A percentile compares a stretch with the other conserved stretches of the same genome.
Evolutionary conservation across 2,329 filamentous ascomycete genomes (phyloP).

Genomic region (Fusarium beomiforme): DNA sequence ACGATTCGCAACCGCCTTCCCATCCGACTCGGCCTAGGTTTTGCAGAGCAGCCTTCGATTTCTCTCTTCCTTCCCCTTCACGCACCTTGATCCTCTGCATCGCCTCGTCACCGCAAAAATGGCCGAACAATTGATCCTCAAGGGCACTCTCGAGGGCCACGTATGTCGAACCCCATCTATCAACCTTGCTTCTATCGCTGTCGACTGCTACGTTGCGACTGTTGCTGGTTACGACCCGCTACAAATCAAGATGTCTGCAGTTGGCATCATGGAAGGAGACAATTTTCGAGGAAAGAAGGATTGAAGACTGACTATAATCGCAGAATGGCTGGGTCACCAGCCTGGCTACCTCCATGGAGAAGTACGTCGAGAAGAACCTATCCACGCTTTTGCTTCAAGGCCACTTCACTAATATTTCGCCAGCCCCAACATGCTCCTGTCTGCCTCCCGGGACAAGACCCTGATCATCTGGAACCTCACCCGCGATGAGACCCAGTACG

Average conservation of each 20-base stretch:
- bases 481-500: conserved; percentile 97
- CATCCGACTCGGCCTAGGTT: conserved; percentile 44
- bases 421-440: conserved; percentile 99
- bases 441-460: conserved; percentile 96
- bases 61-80: conserved; percentile 50
- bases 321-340: conserved; percentile 98
- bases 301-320: conserved; percentile 42
- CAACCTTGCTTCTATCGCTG: conserved; percentile 23
- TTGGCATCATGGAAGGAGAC: conserved; percentile 18
- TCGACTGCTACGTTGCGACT: conserved; percentile 30
- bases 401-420: conserved; percentile 22
- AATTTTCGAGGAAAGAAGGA: conserved; percentile 5
- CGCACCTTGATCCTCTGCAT: conserved; percentile 50
- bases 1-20: conserved; percentile 49
- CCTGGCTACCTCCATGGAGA: conserved; percentile 98
- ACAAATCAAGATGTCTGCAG: conserved; percentile 17
- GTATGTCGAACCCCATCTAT: conserved; percentile 59
- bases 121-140: conserved; percentile 95
- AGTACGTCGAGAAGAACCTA: conserved; percentile 67
- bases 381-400: conserved; percentile 4
- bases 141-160: conserved; percentile 98
- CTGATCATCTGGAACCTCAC: conserved; percentile 99
- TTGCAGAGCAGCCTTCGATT: conserved; percentile 46
- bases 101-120: conserved; percentile 66
- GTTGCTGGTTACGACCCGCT: conserved; percentile 27